These are phyloP conservation scores for Russula foetens DNA, from an alignment of 768 basidiomycete genomes.

Conservation along the genomic window DNA sequence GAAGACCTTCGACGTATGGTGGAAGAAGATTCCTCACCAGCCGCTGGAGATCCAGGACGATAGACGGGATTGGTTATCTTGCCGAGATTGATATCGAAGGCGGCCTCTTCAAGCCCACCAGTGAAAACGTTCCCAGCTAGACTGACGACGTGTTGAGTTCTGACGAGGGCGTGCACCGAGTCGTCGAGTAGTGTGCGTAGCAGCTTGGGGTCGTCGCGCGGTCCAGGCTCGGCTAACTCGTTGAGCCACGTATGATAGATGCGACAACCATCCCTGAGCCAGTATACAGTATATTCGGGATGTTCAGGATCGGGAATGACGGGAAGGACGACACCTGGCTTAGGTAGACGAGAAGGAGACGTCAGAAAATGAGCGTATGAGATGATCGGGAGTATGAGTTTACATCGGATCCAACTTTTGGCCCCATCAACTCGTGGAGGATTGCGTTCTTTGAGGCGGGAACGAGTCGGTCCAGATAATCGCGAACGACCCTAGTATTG, in stretches of 20 bases:
- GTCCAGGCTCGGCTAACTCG: background rate
- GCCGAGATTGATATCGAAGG: conserved; percentile 1
- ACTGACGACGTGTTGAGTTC: conserved; percentile 10
- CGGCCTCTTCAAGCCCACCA: conserved; percentile 4
- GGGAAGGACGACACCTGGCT: conserved; percentile 9
- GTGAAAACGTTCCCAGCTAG: conserved; percentile 12
- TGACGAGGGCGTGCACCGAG: background rate
- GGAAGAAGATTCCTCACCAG: background rate
- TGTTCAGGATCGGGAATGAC: background rate
- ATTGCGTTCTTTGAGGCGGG: background rate
- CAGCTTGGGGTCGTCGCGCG: background rate
- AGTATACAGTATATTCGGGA: background rate
- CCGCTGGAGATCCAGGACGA: conserved; percentile 5
- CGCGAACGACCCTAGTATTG: background rate
- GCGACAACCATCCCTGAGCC: conserved; percentile 10
- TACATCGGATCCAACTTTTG: conserved; percentile 5
- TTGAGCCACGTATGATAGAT: conserved; percentile 11
- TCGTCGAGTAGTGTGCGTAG: conserved; percentile 10
- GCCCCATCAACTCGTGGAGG: background rate
- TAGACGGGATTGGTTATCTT: background rate
- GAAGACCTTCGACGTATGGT: background rate
- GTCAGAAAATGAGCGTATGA: background rate
- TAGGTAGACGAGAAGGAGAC: background rate
- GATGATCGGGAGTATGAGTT: background rate
- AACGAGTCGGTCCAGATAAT: background rate